Evolutionary conservation across 2,329 filamentous ascomycete species (phyloP).

Genomic region (Cryphonectria parasitica): DNA sequence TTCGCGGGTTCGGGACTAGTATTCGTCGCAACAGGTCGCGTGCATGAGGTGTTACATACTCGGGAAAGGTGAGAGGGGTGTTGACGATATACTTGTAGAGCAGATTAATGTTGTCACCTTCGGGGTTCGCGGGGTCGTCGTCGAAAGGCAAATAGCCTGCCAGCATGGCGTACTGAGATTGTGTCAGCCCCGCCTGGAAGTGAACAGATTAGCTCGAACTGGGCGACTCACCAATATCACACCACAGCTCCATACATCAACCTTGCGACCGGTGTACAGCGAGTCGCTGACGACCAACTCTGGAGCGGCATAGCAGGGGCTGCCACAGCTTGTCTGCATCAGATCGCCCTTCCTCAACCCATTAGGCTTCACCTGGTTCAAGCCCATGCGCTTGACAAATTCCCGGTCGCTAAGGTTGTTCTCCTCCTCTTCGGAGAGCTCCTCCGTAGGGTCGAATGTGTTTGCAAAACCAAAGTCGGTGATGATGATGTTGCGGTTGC

Average conservation of each 20-base stretch:
- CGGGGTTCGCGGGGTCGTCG: slow-evolving; percentile 95
- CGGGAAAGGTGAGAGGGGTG: slow-evolving; percentile 94
- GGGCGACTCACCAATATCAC: slow-evolving; percentile 84
- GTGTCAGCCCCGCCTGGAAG: slow-evolving; percentile 23
- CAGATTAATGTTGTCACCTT: slow-evolving; percentile 98
- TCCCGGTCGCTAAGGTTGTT: slow-evolving; percentile 84
- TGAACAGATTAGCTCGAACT: background rate
- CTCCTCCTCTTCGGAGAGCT: slow-evolving; percentile 88
- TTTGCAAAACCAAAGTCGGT: slow-evolving; percentile 99
- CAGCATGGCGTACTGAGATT: slow-evolving; percentile 93
- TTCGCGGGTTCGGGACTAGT: slow-evolving; percentile 90
- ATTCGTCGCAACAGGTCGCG: slow-evolving; percentile 91
- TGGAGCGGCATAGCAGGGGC: slow-evolving; percentile 95
- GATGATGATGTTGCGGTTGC: slow-evolving; percentile 98
- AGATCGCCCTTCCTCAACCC: slow-evolving; percentile 85
- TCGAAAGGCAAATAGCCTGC: slow-evolving; percentile 97
- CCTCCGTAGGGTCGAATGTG: slow-evolving; percentile 88
- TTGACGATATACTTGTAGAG: slow-evolving; percentile 99
- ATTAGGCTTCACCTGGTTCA: slow-evolving; percentile 77
- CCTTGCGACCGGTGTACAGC: slow-evolving; percentile 94
- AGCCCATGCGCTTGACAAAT: slow-evolving; percentile 81
- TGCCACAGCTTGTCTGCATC: slow-evolving; percentile 99
- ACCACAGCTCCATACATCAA: slow-evolving; percentile 99
- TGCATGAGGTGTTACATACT: slow-evolving; percentile 97
- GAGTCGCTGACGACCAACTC: slow-evolving; percentile 98